Percentiles rank a stretch among this genome's conserved stretches.
phyloP scores from a whole-genome alignment of 441 rosid genomes.

The Theobroma grandiflorum region DNA sequence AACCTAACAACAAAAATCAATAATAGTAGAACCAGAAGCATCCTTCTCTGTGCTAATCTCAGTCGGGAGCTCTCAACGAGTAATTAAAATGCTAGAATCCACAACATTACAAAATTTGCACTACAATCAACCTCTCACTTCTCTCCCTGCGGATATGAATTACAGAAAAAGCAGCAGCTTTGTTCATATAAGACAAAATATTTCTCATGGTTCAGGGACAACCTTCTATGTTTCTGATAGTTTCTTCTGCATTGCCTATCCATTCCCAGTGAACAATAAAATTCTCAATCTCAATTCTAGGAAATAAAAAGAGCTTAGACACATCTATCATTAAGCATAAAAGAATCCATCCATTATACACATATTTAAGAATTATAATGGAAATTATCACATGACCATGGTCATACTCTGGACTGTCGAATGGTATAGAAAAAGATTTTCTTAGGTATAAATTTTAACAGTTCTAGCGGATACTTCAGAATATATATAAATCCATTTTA shows the following conservation, averaged over 20 bases:
- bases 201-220: not conserved
- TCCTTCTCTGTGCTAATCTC: not conserved
- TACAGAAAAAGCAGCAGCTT: not conserved
- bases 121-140: slow-evolving; percentile 1
- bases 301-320: not conserved
- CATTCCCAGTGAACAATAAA: not conserved
- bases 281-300: not conserved
- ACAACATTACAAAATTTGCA: not conserved
- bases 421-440: slow-evolving; percentile 6
- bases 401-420: not conserved
- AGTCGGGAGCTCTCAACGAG: not conserved
- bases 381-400: not conserved
- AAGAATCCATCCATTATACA: not conserved
- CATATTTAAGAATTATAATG: not conserved
- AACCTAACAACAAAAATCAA: not conserved
- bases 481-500: not conserved
- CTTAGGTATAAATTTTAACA: not conserved
- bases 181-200: not conserved
- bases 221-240: not conserved
- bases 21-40: not conserved
- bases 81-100: not conserved
- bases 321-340: not conserved
- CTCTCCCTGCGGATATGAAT: not conserved
- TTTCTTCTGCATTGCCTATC: not conserved
- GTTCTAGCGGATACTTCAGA: not conserved